These are phyloP conservation scores for Suillus tomentosus DNA, from an alignment of 768 basidiomycete species.

Conservation along the genomic window DNA sequence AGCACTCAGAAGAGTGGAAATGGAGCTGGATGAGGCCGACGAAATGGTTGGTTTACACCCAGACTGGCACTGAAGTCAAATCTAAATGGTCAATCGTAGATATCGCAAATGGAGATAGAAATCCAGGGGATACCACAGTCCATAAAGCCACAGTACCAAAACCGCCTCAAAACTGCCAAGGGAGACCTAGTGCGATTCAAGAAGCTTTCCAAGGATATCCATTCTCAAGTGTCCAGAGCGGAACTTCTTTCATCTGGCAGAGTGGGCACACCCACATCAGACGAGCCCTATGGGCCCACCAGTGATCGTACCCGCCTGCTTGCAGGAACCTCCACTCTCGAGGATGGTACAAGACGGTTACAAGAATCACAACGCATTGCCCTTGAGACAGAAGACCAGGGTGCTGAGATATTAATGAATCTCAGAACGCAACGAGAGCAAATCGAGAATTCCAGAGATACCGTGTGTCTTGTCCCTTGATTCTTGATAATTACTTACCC, in stretches of 20 bases:
- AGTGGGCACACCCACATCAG: slow-evolving; percentile 48
- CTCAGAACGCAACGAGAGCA: slow-evolving; percentile 88
- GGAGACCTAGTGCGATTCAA: slow-evolving; percentile 76
- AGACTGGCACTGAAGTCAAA: background rate
- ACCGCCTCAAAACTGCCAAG: slow-evolving; percentile 75
- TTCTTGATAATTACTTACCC: background rate
- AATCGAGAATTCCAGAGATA: slow-evolving; percentile 90
- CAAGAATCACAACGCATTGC: slow-evolving; percentile 92
- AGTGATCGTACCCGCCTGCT: slow-evolving; percentile 82
- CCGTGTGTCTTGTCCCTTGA: slow-evolving; percentile 44
- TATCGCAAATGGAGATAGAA: slow-evolving; percentile 99
- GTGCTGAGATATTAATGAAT: slow-evolving; percentile 87
- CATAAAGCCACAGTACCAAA: slow-evolving; percentile 73
- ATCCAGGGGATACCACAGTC: slow-evolving; percentile 92
- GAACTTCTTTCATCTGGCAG: slow-evolving; percentile 69
- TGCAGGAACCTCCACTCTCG: slow-evolving; percentile 73
- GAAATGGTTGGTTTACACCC: slow-evolving; percentile 73
- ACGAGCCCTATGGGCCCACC: slow-evolving; percentile 75
- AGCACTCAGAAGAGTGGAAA: slow-evolving; percentile 79
- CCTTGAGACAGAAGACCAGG: slow-evolving; percentile 94
- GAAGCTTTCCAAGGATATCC: slow-evolving; percentile 75
- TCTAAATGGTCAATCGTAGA: slow-evolving; percentile 44
- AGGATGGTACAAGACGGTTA: slow-evolving; percentile 82
- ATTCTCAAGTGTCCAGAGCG: slow-evolving; percentile 66
- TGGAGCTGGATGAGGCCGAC: slow-evolving; percentile 97